These are phyloP conservation scores for Parachaetomium inaequale DNA, from an alignment of 495 filamentous ascomycete genomes.

Conservation along the genomic window DNA sequence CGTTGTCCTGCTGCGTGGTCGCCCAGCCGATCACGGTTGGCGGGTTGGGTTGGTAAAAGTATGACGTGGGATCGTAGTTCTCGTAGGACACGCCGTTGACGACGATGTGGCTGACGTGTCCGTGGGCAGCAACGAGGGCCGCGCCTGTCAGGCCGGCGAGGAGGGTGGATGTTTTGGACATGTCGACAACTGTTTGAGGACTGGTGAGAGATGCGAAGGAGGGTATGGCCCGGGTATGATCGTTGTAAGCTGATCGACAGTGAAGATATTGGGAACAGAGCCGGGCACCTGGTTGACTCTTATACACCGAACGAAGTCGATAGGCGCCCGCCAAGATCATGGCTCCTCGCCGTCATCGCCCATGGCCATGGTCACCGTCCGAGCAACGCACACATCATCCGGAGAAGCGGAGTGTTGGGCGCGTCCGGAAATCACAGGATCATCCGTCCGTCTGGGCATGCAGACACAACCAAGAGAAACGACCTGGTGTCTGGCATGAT, in stretches of 20 bases:
- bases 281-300: not conserved
- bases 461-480: not conserved
- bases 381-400: not conserved
- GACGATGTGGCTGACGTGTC: conserved; percentile 57
- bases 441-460: conserved; percentile 9
- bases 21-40: conserved; percentile 56
- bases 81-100: conserved; percentile 53
- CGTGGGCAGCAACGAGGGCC: conserved; percentile 57
- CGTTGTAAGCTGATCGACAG: not conserved
- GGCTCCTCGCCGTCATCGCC: not conserved
- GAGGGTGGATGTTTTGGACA: conserved; percentile 31
- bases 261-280: not conserved
- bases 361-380: not conserved
- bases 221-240: not conserved
- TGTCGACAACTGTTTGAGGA: conserved; percentile 13
- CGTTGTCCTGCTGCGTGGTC: conserved; percentile 53
- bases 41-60: conserved; percentile 38
- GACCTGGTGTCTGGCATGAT: not conserved
- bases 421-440: not conserved
- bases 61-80: conserved; percentile 42
- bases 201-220: not conserved
- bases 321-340: not conserved
- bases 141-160: conserved; percentile 48
- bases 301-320: not conserved
- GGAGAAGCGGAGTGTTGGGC: not conserved